These are phyloP conservation scores for Hysterangium stoloniferum DNA, from an alignment of 768 basidiomycete genomes.

Conservation along the genomic window DNA sequence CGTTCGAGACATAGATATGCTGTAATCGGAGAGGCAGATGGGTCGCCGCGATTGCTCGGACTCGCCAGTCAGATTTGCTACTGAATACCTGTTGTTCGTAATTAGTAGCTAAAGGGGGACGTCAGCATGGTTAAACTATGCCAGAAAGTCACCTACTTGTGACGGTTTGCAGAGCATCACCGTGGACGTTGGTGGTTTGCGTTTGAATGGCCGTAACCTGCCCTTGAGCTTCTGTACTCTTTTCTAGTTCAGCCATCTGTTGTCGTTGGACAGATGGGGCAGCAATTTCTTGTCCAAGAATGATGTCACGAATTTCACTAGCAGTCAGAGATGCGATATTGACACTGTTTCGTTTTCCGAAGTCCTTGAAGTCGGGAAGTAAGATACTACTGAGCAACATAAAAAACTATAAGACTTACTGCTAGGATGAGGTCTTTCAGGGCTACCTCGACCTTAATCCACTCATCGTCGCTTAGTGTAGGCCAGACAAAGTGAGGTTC, in stretches of 20 bases:
- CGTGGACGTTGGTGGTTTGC: constrained; percentile 96
- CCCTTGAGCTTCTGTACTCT: constrained; percentile 86
- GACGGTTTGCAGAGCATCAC: constrained; percentile 90
- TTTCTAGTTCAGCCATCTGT: constrained; percentile 99
- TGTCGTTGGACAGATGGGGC: constrained; percentile 94
- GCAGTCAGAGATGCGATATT: constrained; percentile 96
- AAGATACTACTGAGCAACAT: constrained; percentile 11
- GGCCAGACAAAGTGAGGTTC: constrained; percentile 99
- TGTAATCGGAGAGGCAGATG: constrained; percentile 93
- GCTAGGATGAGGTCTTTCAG: constrained; percentile 95
- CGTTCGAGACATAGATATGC: constrained; percentile 98
- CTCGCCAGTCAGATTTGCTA: constrained; percentile 99
- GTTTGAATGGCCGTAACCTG: constrained; percentile 97
- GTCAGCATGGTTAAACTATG: not conserved
- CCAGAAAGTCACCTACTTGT: constrained; percentile 55
- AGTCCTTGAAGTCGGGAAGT: constrained; percentile 49
- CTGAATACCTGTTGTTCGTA: constrained; percentile 99
- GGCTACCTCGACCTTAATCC: constrained; percentile 99
- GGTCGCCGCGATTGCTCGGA: constrained; percentile 94
- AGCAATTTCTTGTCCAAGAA: constrained; percentile 96
- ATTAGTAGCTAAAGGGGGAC: constrained; percentile 62
- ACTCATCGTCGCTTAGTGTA: constrained; percentile 84
- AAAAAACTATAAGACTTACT: constrained; percentile 31
- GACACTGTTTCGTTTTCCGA: constrained; percentile 97
- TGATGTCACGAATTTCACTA: constrained; percentile 96